Conservation (phyloP, 805 yeast species). For the Starmera pachycereana region DNA sequence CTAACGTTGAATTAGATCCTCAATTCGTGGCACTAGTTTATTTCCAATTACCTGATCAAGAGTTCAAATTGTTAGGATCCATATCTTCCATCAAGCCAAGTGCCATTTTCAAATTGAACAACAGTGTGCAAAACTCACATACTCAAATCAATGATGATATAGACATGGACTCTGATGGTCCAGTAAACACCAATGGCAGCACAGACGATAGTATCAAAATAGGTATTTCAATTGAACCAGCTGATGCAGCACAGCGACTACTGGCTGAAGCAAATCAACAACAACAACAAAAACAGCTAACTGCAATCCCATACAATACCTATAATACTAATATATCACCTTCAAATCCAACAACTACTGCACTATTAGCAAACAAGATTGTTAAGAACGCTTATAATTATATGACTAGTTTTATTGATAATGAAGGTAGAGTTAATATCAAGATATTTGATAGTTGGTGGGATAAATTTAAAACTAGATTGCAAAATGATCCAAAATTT, state of each 20-base stretch:
- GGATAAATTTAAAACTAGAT: conserved; percentile 72
- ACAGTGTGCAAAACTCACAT: conserved; percentile 13
- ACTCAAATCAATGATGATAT: conserved; percentile 42
- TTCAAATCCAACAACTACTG: conserved; percentile 33
- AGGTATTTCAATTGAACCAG: conserved; percentile 89
- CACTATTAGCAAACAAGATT: conserved; percentile 72
- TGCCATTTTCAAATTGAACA: conserved; percentile 78
- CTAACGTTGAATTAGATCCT: conserved; percentile 65
- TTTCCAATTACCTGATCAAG: conserved; percentile 54
- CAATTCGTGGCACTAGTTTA: conserved; percentile 76
- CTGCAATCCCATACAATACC: conserved; percentile 12
- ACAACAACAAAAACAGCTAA: conserved; percentile 10
- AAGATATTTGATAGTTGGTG: conserved; percentile 92
- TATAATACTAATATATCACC: conserved; percentile 22
- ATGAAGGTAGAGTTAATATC: conserved; percentile 73
- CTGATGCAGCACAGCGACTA: conserved; percentile 50
- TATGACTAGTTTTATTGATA: conserved; percentile 77
- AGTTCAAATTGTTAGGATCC: conserved; percentile 60
- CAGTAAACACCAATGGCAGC: conserved; percentile 4
- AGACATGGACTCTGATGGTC: conserved; percentile 37
- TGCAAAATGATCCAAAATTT: conserved; percentile 76
- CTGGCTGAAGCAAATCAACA: conserved; percentile 29
- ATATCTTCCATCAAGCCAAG: conserved; percentile 65
- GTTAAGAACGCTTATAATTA: conserved; percentile 90
- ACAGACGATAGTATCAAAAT: conserved; percentile 30